Evolutionary conservation across 108 stramenopile genomes (phyloP).

Genomic region (Asterionellopsis glacialis): DNA sequence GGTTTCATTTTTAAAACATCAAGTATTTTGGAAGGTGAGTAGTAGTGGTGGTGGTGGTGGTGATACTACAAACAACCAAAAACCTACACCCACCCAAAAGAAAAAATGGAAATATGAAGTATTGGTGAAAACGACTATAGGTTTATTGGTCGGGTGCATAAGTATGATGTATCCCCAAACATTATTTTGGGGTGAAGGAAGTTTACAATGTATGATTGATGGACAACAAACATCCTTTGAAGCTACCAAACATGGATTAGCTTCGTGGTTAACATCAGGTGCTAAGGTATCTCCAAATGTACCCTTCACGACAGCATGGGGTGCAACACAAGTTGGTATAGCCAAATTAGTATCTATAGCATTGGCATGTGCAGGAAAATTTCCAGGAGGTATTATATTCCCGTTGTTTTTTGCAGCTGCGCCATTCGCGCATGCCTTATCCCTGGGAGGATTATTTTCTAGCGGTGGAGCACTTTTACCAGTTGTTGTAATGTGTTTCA

Average conservation of each 20-base stretch:
- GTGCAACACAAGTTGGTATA: constrained; percentile 43
- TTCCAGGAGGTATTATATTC: constrained; percentile 48
- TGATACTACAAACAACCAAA: too few species aligned
- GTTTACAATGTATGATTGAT: constrained; percentile 38
- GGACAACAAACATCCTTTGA: constrained; percentile 51
- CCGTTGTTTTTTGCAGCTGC: constrained; percentile 41
- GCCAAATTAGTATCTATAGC: constrained; percentile 58
- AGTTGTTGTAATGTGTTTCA: constrained; percentile 43
- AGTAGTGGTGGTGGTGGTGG: constrained; percentile 23
- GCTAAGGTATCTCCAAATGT: constrained; percentile 39
- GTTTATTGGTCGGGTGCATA: constrained; percentile 29
- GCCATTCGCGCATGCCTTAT: constrained; percentile 22
- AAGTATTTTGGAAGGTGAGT: constrained; percentile 21
- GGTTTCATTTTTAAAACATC: constrained; percentile 16
- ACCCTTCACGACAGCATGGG: constrained; percentile 31
- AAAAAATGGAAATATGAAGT: too few species aligned
- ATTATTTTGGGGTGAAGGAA: constrained; percentile 53
- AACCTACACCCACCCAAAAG: too few species aligned
- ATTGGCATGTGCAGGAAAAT: constrained; percentile 45
- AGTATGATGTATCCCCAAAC: constrained; percentile 35
- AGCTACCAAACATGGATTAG: constrained; percentile 39
- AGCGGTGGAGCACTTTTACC: constrained; percentile 13
- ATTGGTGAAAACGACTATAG: constrained; percentile 9
- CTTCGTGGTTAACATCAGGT: constrained; percentile 26
- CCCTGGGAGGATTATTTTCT: neutral